Conservation (phyloP, 495 filamentous ascomycete species). For the Evansstolkia leycettana region DNA sequence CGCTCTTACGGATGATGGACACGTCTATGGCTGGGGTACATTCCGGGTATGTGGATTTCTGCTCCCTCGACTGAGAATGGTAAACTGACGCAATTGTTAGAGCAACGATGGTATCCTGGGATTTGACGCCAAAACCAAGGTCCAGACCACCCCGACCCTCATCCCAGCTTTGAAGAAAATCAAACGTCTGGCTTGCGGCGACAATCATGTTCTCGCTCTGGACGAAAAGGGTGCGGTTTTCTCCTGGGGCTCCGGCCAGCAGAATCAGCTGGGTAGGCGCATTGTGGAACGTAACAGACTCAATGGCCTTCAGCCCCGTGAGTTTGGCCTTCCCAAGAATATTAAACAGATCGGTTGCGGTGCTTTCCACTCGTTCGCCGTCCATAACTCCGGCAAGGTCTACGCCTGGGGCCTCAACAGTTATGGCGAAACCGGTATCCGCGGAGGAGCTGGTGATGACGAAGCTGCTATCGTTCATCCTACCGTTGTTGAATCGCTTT, state of each 20-base stretch:
- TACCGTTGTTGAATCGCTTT: constrained; percentile 47
- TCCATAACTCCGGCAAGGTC: constrained; percentile 57
- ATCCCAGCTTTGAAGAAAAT: constrained; percentile 44
- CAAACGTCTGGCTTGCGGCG: constrained; percentile 41
- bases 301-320: constrained; percentile 52
- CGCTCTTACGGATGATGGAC: constrained; percentile 52
- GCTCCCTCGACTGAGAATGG: neutral
- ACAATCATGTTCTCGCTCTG: constrained; percentile 52
- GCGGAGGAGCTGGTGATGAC: constrained; percentile 54
- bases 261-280: constrained; percentile 52
- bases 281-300: constrained; percentile 42
- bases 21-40: constrained; percentile 62
- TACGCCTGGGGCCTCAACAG: constrained; percentile 84
- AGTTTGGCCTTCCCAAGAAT: constrained; percentile 53
- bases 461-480: constrained; percentile 46
- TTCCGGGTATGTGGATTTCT: constrained; percentile 41
- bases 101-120: constrained; percentile 47
- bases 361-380: constrained; percentile 53
- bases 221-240: constrained; percentile 42
- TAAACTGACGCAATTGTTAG: constrained; percentile 6
- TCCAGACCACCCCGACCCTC: constrained; percentile 36
- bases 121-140: constrained; percentile 29
- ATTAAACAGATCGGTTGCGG: constrained; percentile 43
- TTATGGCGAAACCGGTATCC: constrained; percentile 68
- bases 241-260: constrained; percentile 52